Evolutionary conservation across 148 eudicot genomes (phyloP), one percentile per base, ranked within the genome.

Genomic region (Chenopodium album): DNA sequence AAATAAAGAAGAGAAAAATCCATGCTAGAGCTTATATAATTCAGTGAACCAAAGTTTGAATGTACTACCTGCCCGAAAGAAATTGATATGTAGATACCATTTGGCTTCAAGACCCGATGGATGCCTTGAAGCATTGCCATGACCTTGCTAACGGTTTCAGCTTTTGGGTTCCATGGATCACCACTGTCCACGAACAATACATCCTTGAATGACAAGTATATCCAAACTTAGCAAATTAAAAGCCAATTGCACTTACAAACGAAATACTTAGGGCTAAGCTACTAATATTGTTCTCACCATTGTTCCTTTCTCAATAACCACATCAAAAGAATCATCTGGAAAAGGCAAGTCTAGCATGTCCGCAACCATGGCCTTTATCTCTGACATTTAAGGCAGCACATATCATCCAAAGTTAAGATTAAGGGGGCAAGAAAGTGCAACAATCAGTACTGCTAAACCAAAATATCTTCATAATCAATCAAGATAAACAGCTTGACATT

Each of bases 131-230:
- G 99, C 99, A 94, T 94, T 73, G 88, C 76, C 92, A 87, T 90
- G n/a, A 90, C 98, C 80, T 89, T 96, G 80, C 75, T 82, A 9
- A 91, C 89, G 28, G 94, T 90, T 87, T 72, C 91, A 73, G 92
- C 90, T 19, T 81, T 84, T 73, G 98, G 99, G 83, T 92, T 92
- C 98, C 99, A 96, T 20, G 99, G 99, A 81, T 96, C 99, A 80
- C 99, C 99, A 80, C 95, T 89, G 90, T 96, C 97, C 88, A 94
- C 98, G 90, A 94, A 92, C 90, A 96, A 90, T 79, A 96, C 99
- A 88, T 96, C 99, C 99, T 96, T 90, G 92, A 91, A 85, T 86
- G 81, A 85, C 84, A 87, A 82, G 68, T 76, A 67, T 54, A 84
- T 75, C 75, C 75, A 86, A 75, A 73, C 50, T 80, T 75, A 60